Evolutionary conservation across 1,284 basidiomycete species (phyloP), one percentile per base, ranked within the genome.

Genomic region (Coniophora puteana): DNA sequence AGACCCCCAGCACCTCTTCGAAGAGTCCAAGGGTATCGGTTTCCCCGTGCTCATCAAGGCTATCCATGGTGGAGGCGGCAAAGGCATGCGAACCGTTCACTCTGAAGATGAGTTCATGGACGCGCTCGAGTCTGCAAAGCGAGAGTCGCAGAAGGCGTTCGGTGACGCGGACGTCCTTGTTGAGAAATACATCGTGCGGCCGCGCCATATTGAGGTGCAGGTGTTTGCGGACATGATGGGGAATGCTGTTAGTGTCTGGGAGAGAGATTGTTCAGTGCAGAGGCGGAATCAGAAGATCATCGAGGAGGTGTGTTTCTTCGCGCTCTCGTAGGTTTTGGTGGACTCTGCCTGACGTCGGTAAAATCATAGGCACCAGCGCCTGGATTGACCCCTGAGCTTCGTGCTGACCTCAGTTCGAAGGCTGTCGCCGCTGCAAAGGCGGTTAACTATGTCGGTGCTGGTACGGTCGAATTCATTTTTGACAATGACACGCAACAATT

Each of bases 21-120:
- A 67, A 14, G 74, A 89, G 55, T 83, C 91, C 0, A 68, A 85
- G 57, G 71, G 85, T 53, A 89, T 94, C 45, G 92, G 83, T 13
- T 97, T 94, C 66, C 95, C 94, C 10, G 89, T 93, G 18, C 73
- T 94, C 46, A 95, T 96, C 69, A 96, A 96, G 62, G 93, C 94
- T 20, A 89, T 94, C 33, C 91, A 96, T 63, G 95, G 95, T 21
- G 95, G 94, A 40, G 94, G 95, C 44, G 94, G 95, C 13, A 93
- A 96, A 59, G 95, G 95, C 47, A 97, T 98, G 95, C 86, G 93
- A 46, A 84, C 85, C 20, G 94, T 96, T 5, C 72, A 74, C 20
- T 68, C 75, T 0, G 62, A 71, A 7, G 66, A 64, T 22, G 82
- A 84, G 23, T 93, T 94, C 51, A 62, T 74, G 41, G 85, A 93